phyloP scores from a whole-genome alignment of 1,284 basidiomycete species.

The Ganoderma sp. region DNA sequence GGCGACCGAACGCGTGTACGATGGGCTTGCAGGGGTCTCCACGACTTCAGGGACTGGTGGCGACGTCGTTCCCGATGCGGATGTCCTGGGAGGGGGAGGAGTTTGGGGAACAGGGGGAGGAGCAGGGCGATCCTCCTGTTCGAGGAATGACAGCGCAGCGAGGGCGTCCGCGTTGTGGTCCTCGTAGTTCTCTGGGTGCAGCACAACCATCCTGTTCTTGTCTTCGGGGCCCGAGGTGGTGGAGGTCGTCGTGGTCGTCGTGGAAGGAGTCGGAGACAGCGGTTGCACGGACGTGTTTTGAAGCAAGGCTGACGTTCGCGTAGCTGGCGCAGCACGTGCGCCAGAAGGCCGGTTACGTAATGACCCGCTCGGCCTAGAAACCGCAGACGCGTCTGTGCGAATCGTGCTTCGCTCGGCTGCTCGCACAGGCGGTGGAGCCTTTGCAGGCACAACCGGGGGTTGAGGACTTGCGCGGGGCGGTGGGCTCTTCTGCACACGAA shows the following conservation, averaged over 20 bases:
- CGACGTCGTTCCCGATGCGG: conserved; percentile 23
- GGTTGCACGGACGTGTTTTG: conserved; percentile 32
- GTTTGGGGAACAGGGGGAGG: conserved; percentile 28
- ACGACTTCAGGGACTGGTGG: conserved; percentile 38
- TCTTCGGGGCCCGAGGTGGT: conserved; percentile 30
- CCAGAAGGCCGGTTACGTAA: conserved; percentile 65
- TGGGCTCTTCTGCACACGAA: conserved; percentile 35
- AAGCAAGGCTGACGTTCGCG: conserved; percentile 35
- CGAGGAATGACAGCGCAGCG: conserved; percentile 78
- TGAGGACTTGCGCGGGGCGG: conserved; percentile 19
- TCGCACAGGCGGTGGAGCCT: conserved; percentile 19
- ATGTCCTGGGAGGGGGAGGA: conserved; percentile 32
- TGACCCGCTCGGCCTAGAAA: conserved; percentile 31
- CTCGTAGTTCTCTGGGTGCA: conserved; percentile 38
- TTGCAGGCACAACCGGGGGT: conserved; percentile 28
- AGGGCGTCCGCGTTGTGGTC: conserved; percentile 71
- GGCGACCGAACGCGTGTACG: conserved; percentile 32
- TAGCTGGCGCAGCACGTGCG: conserved; percentile 75
- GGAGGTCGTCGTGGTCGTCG: conserved; percentile 29
- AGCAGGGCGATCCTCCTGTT: conserved; percentile 52
- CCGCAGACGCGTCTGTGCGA: conserved; percentile 20
- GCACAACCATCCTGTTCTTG: conserved; percentile 23
- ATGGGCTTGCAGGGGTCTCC: conserved; percentile 39
- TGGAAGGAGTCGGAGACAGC: conserved; percentile 26
- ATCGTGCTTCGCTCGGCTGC: conserved; percentile 15